A percentile compares a stretch with the other conserved stretches of the same genome.
phyloP scores from a whole-genome alignment of 2,329 filamentous ascomycete genomes.

The Westerdykella aurantiaca region DNA sequence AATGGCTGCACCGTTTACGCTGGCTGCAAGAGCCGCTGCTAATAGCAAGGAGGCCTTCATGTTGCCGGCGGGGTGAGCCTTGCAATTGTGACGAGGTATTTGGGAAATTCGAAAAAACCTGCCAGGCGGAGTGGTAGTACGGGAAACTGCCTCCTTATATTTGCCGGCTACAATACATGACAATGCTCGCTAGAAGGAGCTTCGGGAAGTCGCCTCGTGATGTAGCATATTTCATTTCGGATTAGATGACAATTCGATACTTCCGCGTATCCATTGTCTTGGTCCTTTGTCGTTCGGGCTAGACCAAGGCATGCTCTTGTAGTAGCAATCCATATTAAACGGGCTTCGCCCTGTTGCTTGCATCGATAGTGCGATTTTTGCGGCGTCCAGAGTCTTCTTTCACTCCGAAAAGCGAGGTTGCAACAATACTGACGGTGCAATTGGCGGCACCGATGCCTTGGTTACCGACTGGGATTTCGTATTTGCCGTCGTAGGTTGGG shows the following conservation, averaged over 20 bases:
- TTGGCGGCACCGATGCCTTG: constrained; percentile 16
- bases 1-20: constrained; percentile 16
- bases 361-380: constrained; percentile 3
- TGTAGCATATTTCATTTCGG: constrained; percentile 25
- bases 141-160: constrained; percentile 19
- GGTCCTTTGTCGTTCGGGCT: constrained; percentile 8
- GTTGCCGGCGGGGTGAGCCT: constrained; percentile 3
- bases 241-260: constrained; percentile 21
- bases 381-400: constrained; percentile 5
- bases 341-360: background rate
- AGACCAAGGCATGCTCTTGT: constrained; percentile 11
- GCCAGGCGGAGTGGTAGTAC: constrained; percentile 1
- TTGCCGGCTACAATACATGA: constrained; percentile 3
- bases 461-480: constrained; percentile 8
- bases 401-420: constrained; percentile 13
- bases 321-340: constrained; percentile 7
- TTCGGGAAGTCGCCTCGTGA: constrained; percentile 10
- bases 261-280: constrained; percentile 10
- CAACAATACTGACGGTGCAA: constrained; percentile 10
- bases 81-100: background rate
- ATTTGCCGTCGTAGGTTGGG: constrained; percentile 16
- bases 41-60: constrained; percentile 23
- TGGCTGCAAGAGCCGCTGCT: constrained; percentile 19
- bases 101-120: background rate
- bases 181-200: constrained; percentile 2